Conservation (phyloP, 2,329 filamentous ascomycete species). For the Xylariaceae sp. region DNA sequence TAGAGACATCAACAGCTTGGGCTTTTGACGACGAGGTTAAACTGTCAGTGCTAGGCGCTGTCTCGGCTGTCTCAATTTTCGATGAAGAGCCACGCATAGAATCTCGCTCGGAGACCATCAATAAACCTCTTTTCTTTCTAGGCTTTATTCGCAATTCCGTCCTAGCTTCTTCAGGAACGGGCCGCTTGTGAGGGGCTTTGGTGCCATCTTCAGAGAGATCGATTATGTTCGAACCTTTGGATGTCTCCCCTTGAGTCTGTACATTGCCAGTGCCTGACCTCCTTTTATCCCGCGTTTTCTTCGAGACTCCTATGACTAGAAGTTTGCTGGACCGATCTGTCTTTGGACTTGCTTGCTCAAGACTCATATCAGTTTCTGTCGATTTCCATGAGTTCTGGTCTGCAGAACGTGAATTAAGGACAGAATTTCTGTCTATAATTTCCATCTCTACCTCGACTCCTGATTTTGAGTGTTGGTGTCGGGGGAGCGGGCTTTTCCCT, state of each 20-base stretch:
- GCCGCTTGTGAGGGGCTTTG: neutral
- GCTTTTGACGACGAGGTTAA: neutral
- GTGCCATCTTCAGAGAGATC: slow-evolving; percentile 13
- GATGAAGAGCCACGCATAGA: slow-evolving; percentile 4
- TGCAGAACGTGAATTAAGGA: neutral
- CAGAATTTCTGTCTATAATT: neutral
- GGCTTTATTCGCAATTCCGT: slow-evolving; percentile 56
- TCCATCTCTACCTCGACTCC: neutral
- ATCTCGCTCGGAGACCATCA: slow-evolving; percentile 52
- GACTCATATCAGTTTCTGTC: neutral
- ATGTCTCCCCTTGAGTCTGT: neutral
- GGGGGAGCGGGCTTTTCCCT: neutral
- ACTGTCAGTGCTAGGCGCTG: neutral
- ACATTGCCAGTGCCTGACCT: neutral
- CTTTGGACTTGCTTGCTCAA: neutral
- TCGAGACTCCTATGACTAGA: neutral
- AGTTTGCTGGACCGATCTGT: neutral
- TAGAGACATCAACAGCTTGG: neutral
- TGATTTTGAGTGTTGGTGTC: neutral
- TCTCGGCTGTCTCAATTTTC: slow-evolving; percentile 8
- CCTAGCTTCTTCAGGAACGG: slow-evolving; percentile 41
- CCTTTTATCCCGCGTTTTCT: slow-evolving; percentile 3
- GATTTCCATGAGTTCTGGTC: neutral
- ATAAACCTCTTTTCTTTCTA: slow-evolving; percentile 54
- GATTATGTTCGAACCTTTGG: neutral